These are phyloP conservation scores for Spizellomyces punctatus DNA, from an alignment of 192 early-diverging fungal genomes.

Conservation along the genomic window DNA sequence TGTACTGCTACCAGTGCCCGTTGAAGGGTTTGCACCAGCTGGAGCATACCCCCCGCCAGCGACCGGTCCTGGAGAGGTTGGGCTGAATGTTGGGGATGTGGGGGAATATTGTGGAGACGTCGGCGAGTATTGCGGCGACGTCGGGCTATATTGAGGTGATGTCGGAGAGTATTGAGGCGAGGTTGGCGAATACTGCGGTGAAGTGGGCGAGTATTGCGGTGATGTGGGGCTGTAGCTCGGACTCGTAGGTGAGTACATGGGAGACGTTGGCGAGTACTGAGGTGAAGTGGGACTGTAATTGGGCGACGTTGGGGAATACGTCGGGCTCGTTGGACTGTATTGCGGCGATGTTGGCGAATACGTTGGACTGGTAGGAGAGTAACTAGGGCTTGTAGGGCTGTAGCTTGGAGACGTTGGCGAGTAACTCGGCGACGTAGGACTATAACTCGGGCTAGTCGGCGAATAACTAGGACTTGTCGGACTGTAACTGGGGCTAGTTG, in stretches of 20 bases:
- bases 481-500: slow-evolving; percentile 51
- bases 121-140: slow-evolving; percentile 71
- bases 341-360: slow-evolving; percentile 74
- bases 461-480: slow-evolving; percentile 79
- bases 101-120: slow-evolving; percentile 79
- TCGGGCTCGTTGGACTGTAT: slow-evolving; percentile 75
- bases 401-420: slow-evolving; percentile 73
- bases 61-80: slow-evolving; percentile 59
- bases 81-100: slow-evolving; percentile 67
- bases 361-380: slow-evolving; percentile 70
- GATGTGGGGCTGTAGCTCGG: slow-evolving; percentile 75
- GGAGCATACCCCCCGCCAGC: too few species aligned
- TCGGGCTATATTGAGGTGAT: slow-evolving; percentile 67
- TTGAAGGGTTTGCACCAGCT: too few species aligned
- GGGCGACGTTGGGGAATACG: slow-evolving; percentile 78
- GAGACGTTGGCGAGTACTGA: slow-evolving; percentile 72
- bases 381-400: slow-evolving; percentile 73
- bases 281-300: slow-evolving; percentile 71
- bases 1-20: too few species aligned
- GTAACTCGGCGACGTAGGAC: slow-evolving; percentile 74
- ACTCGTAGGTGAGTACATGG: slow-evolving; percentile 70
- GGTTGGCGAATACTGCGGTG: slow-evolving; percentile 69
- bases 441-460: slow-evolving; percentile 73
- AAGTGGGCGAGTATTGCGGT: slow-evolving; percentile 78
- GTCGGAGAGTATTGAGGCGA: slow-evolving; percentile 72